phyloP scores from a whole-genome alignment of 2,329 filamentous ascomycete species.

The Thelonectria blattea region DNA sequence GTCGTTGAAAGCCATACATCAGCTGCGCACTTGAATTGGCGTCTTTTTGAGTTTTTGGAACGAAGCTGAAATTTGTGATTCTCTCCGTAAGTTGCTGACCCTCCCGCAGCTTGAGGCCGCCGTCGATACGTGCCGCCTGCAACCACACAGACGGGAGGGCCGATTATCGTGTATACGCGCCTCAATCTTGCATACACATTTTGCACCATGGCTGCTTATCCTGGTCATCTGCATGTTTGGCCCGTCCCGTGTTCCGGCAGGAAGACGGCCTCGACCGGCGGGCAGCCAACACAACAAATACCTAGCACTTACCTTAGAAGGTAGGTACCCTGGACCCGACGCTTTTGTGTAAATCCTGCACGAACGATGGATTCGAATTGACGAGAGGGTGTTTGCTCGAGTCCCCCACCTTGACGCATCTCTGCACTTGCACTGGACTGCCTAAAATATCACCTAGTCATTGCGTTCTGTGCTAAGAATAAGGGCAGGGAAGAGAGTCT shows the following conservation, averaged over 20 bases:
- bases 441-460: background rate
- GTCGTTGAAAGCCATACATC: too few relatives aligned
- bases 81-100: background rate
- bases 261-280: background rate
- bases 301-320: too few relatives aligned
- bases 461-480: too few relatives aligned
- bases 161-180: background rate
- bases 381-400: background rate
- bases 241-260: background rate
- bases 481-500: background rate
- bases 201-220: background rate
- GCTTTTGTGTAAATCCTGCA: slow-evolving; percentile 4
- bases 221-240: slow-evolving; percentile 14
- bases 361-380: slow-evolving; percentile 1
- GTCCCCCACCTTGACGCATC: slow-evolving; percentile 3
- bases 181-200: slow-evolving; percentile 14
- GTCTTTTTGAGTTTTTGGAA: too few relatives aligned
- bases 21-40: too few relatives aligned
- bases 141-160: slow-evolving; percentile 10
- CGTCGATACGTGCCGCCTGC: background rate
- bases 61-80: background rate
- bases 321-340: slow-evolving; percentile 20
- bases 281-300: too few relatives aligned
- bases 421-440: background rate
- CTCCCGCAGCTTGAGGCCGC: background rate